Conservation (phyloP, 2,329 filamentous ascomycete genomes). For the Xylariaceae sp. region DNA sequence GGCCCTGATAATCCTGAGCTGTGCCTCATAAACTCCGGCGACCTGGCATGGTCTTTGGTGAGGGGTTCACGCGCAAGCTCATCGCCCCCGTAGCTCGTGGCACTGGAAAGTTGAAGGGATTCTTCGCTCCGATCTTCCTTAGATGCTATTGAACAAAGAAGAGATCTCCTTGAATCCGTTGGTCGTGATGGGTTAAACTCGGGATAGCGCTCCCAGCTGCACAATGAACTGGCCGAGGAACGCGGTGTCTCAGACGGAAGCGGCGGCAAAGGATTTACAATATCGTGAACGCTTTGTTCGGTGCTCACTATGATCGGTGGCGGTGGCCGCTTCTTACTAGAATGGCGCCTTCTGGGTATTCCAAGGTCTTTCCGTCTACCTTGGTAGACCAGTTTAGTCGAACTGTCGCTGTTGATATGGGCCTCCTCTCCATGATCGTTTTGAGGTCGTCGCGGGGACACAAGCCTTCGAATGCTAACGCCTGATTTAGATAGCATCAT, state of each 20-base stretch:
- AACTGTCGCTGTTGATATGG: conserved; percentile 21
- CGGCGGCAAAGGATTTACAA: conserved; percentile 42
- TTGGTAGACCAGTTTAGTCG: conserved; percentile 16
- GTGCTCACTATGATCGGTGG: conserved; percentile 43
- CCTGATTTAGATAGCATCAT: conserved; percentile 45
- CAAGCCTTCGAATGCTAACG: conserved; percentile 49
- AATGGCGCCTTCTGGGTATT: conserved; percentile 32
- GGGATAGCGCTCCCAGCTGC: conserved; percentile 44
- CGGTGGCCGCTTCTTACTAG: conserved; percentile 38
- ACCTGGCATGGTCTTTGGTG: conserved; percentile 17
- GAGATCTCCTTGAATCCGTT: conserved; percentile 36
- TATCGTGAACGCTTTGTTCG: conserved; percentile 44
- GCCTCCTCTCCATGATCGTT: conserved; percentile 31
- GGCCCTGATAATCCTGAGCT: conserved; percentile 22
- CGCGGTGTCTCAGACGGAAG: conserved; percentile 42
- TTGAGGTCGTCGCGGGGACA: conserved; percentile 39
- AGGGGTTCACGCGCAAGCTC: conserved; percentile 32
- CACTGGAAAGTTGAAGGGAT: conserved; percentile 29
- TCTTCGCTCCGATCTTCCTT: conserved; percentile 32
- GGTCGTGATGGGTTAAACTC: conserved; percentile 33
- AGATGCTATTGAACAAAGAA: conserved; percentile 40
- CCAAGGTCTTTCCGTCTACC: conserved; percentile 26
- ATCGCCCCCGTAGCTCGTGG: conserved; percentile 31
- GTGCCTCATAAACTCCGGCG: conserved; percentile 22
- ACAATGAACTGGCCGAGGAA: conserved; percentile 51